A percentile compares a stretch with the other conserved stretches of the same genome.
These are phyloP conservation scores for Chloromonas sp. DNA, from an alignment of 163 green algal genomes.

Conservation along the genomic window DNA sequence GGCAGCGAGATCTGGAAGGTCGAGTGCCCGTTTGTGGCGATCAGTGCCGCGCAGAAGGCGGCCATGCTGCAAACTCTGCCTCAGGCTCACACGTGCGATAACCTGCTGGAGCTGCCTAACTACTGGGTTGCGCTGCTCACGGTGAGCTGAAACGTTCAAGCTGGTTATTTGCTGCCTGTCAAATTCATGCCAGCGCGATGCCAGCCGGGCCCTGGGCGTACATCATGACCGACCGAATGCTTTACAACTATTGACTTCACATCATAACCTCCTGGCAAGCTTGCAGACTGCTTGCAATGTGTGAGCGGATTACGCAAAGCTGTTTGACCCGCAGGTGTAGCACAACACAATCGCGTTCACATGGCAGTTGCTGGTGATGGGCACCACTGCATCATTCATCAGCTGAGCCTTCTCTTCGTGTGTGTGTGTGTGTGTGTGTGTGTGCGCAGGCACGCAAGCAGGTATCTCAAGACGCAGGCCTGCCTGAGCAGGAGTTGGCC, in stretches of 20 bases:
- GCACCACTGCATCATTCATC: neutral
- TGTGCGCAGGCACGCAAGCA: neutral
- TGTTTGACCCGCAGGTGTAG: neutral
- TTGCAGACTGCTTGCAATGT: neutral
- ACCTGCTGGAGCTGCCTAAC: slow-evolving; percentile 63
- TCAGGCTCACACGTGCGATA: slow-evolving; percentile 58
- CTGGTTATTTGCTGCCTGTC: neutral
- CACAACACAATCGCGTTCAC: neutral
- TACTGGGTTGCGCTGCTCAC: slow-evolving; percentile 54
- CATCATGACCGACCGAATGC: slow-evolving; percentile 1
- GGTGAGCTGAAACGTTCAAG: slow-evolving; percentile 1
- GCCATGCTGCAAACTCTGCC: slow-evolving; percentile 49
- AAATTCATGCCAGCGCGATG: neutral
- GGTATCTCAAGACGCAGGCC: neutral
- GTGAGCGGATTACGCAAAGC: too few relatives aligned
- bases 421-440: neutral
- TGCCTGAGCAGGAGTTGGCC: slow-evolving; percentile 8
- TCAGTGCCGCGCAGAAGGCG: slow-evolving; percentile 29
- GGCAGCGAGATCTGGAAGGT: slow-evolving; percentile 47
- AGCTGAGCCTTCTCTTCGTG: neutral
- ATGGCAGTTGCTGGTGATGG: neutral
- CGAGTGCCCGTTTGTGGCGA: slow-evolving; percentile 52
- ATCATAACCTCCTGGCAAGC: neutral
- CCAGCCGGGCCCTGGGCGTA: neutral
- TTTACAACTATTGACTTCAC: neutral